Conservation (phyloP, 345 rosid species). For the Salix exigua region DNA sequence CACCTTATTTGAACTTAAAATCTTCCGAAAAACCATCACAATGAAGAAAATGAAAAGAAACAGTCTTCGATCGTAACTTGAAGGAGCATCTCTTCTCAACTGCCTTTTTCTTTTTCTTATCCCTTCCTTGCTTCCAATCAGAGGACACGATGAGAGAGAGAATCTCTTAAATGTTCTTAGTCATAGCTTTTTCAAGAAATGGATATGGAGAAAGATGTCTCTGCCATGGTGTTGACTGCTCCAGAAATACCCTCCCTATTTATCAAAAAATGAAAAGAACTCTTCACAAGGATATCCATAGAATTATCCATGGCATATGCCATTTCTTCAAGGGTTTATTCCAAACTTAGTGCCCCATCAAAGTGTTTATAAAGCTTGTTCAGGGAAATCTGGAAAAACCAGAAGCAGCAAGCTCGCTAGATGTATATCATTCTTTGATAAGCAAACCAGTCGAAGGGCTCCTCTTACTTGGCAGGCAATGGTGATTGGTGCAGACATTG, state of each 20-base stretch:
- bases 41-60: no score
- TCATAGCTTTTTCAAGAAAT: not conserved
- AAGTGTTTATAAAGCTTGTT: conserved; percentile 5
- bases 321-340: conserved; percentile 20
- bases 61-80: not conserved
- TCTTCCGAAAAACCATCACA: not conserved
- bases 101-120: not conserved
- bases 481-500: not conserved
- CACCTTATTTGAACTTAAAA: not conserved
- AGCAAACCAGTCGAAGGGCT: conserved; percentile 40
- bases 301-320: conserved; percentile 22
- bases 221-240: not conserved
- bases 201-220: not conserved
- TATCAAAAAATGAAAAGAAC: not conserved
- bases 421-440: not conserved
- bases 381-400: not conserved
- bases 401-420: not conserved
- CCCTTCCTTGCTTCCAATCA: not conserved
- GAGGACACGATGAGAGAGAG: conserved; percentile 1
- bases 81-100: not conserved
- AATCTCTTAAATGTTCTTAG: not conserved
- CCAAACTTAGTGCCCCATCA: not conserved
- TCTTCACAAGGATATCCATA: not conserved
- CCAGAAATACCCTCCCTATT: not conserved
- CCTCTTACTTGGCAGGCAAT: conserved; percentile 37